Percentiles rank a stretch among this genome's conserved stretches.
Conservation (phyloP, 2,329 filamentous ascomycete species). For the Didymella keratinophila region DNA sequence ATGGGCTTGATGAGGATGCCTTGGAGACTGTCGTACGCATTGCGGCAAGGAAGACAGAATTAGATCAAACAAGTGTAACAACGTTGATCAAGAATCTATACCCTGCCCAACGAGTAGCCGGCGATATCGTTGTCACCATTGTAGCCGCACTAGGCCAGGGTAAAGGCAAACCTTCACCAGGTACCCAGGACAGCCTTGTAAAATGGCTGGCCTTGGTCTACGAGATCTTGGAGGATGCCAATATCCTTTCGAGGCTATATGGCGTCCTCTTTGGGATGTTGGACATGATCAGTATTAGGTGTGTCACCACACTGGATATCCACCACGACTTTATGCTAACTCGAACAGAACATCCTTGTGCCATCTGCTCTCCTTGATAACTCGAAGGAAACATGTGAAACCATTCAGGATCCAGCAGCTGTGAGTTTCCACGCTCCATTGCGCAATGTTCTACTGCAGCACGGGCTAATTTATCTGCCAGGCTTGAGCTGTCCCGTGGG, state of each 20-base stretch:
- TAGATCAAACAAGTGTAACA: constrained; percentile 78
- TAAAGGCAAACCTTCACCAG: constrained; percentile 74
- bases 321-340: constrained; percentile 30
- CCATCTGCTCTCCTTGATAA: constrained; percentile 80
- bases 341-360: constrained; percentile 62
- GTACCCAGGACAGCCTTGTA: constrained; percentile 74
- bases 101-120: constrained; percentile 70
- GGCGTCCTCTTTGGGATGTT: constrained; percentile 80
- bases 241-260: constrained; percentile 73
- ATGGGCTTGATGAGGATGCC: constrained; percentile 68
- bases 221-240: constrained; percentile 71
- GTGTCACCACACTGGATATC: constrained; percentile 25
- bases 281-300: constrained; percentile 80
- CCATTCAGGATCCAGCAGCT: constrained; percentile 83
- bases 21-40: constrained; percentile 72
- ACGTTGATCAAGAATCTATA: constrained; percentile 78
- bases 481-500: constrained; percentile 58
- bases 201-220: constrained; percentile 82
- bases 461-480: constrained; percentile 36
- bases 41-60: constrained; percentile 69
- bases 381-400: constrained; percentile 81
- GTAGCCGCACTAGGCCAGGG: constrained; percentile 80
- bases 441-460: background rate
- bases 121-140: constrained; percentile 68
- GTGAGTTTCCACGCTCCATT: constrained; percentile 29